A percentile compares a stretch with the other conserved stretches of the same genome.
Evolutionary conservation across 2,329 filamentous ascomycete genomes (phyloP).

Genomic region (Lasiodiplodia theobromae): DNA sequence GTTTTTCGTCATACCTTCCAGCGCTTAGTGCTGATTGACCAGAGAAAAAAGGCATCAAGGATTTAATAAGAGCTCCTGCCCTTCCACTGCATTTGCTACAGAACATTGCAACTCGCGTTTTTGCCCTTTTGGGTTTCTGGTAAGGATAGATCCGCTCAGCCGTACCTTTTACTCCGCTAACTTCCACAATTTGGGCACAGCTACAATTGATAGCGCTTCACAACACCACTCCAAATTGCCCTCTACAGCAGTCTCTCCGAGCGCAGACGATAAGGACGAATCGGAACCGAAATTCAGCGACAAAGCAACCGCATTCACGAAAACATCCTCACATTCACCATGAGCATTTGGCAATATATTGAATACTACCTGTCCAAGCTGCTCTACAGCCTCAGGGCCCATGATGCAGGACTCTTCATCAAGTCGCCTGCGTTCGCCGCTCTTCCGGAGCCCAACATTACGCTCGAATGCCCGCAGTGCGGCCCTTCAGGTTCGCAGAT

Average conservation of each 20-base stretch:
- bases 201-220: neutral
- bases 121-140: neutral
- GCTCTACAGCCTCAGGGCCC: constrained; percentile 4
- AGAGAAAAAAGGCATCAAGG: neutral
- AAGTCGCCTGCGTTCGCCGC: constrained; percentile 41
- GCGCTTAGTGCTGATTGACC: neutral
- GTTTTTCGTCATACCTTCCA: neutral
- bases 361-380: constrained; percentile 17
- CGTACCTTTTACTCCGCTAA: too few species aligned
- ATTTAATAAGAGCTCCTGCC: neutral
- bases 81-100: neutral
- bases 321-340: neutral
- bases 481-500: constrained; percentile 49
- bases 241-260: neutral
- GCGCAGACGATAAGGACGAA: too few species aligned
- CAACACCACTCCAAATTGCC: neutral
- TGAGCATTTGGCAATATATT: constrained; percentile 3
- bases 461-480: constrained; percentile 51
- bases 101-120: neutral
- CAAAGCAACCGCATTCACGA: neutral
- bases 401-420: constrained; percentile 31
- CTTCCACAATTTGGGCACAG: neutral
- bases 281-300: too few species aligned
- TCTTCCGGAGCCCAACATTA: constrained; percentile 47
- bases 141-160: neutral